Conservation (phyloP, 331 rosid genomes). For the Quercus tomentella region DNA sequence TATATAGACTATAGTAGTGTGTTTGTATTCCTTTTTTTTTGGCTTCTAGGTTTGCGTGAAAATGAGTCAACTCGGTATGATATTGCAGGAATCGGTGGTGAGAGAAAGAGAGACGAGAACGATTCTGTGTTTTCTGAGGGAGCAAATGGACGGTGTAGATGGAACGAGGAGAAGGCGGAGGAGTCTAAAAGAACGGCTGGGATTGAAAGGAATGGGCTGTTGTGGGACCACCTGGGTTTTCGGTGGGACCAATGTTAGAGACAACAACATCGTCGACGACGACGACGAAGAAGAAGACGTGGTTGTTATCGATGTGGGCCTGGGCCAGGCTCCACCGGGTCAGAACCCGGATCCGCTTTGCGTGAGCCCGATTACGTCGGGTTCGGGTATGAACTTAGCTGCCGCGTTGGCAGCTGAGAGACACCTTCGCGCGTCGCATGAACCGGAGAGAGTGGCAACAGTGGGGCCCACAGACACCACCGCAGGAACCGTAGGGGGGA, state of each 20-base stretch:
- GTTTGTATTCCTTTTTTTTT: background rate
- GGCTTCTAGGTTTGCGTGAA: constrained; percentile 12
- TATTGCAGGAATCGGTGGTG: constrained; percentile 67
- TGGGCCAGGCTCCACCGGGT: constrained; percentile 10
- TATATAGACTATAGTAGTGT: background rate
- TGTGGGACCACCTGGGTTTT: constrained; percentile 77
- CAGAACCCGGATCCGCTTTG: constrained; percentile 33
- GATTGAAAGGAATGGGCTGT: constrained; percentile 69
- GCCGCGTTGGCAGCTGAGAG: constrained; percentile 90
- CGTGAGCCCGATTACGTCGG: constrained; percentile 17
- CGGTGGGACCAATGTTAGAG: constrained; percentile 28
- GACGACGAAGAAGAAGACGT: constrained; percentile 18
- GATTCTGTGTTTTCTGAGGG: constrained; percentile 53
- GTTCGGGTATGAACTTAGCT: constrained; percentile 78
- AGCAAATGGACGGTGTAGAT: constrained; percentile 72
- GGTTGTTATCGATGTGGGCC: constrained; percentile 17
- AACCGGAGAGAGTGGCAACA: background rate
- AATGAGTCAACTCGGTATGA: constrained; percentile 73
- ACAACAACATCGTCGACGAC: background rate
- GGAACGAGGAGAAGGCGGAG: constrained; percentile 38
- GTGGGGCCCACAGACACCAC: background rate
- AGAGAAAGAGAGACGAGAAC: constrained; percentile 57
- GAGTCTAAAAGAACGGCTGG: constrained; percentile 67
- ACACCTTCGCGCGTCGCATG: constrained; percentile 49
- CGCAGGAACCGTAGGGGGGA: background rate